Base-by-base conservation (phyloP, 345 rosid species). In the Camelina laxa region DNA sequence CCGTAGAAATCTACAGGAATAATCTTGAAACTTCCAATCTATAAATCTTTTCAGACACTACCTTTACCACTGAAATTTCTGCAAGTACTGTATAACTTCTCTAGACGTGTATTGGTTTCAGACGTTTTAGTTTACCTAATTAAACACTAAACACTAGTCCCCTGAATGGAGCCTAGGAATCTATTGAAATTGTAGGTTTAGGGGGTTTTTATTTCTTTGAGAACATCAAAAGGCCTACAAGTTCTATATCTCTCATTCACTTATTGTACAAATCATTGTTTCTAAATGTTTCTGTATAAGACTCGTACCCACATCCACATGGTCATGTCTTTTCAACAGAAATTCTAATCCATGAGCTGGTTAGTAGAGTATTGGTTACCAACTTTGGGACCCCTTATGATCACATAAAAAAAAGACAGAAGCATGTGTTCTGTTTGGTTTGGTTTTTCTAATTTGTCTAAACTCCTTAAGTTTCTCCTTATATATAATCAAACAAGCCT, bases 341-440 rank as follows among this genome's bases (percentile, higher is more conserved):
- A 3, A 11, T 11, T 51, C 22, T 39, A 39, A 12, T 39, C 44
- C 44, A 39, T 15, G 13, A 39, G 44, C 12, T 39, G 44, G 12
- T 39, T 11, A 11, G 13, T 11, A 39, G 14, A 11, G 27, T 24
- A 42, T 9, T 15, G 12, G 1, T 73, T 19, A 54, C 64, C n/a
- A 73, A 54, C 15, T 44, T 35, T 19, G 27, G 14, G 33, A 38
- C 39, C 60, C 41, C 22, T 58, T 56, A 15, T 67, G 50, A 6
- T n/a, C 72, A 54, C 11, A 57, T 11, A 57, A 21, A 66, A 66
- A 16, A 66, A 48, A 45, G n/a, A 64, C 39, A 73, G 9, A 42
- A 10, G 20, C 77, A 65, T 73, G 49, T 73, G 45, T 57, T 24
- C 5, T 56, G 58, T 64, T 16, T 64, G 22, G 55, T n/a, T 4